Evolutionary conservation across 192 early-diverging fungal genomes (phyloP), one percentile per base, ranked within the genome.

Genomic region (Coemansia sp.): DNA sequence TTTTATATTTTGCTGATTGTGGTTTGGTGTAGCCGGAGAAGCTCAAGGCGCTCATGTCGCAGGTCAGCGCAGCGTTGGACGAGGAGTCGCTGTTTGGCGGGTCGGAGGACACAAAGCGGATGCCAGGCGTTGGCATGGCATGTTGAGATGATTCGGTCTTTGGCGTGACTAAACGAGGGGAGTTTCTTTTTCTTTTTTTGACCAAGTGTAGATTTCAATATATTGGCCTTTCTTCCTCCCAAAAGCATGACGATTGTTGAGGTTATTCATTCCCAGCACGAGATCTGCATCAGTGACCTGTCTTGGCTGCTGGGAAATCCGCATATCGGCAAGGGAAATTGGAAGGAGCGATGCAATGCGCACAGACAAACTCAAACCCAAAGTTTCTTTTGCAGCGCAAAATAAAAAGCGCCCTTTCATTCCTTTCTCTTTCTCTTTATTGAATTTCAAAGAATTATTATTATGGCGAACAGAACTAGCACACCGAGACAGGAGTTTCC

Each of bases 401-500:
- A 43, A 43, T 43, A n/a, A 43, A 43, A 43, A 15, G 41, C 12
- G 14, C 41, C 15, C 14, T 43, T n/a, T 43, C 39, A 12, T 60
- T 45, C 3, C 27, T 47, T 2, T 25, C 10, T 21, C n/a, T n/a
- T n/a, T 8, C 5, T 24, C 19, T 52, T 27, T 50, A 61, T 14
- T 27, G 5, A 27, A 32, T 32, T 39, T 19, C 25, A 58, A 43
- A 38, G 52, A 9, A 29, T 27, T 55, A 29, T 15, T 15, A 6
- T 32, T n/a, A 55, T 29, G 32, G 32, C 32, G 32, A 32, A 32
- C 32, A 32, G 7, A 7, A 32, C 5, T 32, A 21, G 19, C 19
- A 15, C 54, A 69, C 93, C 76, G 87, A 91, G 22, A 84, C 90
- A 61, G 23, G 63, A 66, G 62, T 90, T 86, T 60, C 89, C 89